Percentiles rank a stretch among this genome's conserved stretches.
phyloP scores from a whole-genome alignment of 495 filamentous ascomycete species.

The Niebla homalea region DNA sequence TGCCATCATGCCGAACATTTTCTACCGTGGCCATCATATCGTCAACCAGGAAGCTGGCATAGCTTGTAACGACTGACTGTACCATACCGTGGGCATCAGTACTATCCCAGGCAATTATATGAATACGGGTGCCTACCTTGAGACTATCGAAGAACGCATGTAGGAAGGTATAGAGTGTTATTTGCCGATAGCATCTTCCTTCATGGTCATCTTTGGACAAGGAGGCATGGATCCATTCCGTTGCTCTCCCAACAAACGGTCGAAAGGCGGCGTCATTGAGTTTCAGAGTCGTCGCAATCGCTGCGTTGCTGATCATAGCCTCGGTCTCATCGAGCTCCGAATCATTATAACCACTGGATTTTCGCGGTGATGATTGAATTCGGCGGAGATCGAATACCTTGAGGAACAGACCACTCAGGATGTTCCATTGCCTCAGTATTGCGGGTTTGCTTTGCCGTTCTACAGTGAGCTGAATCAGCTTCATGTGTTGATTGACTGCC shows the following conservation, averaged over 20 bases:
- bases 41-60: slow-evolving; percentile 74
- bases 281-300: slow-evolving; percentile 86
- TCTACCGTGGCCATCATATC: slow-evolving; percentile 51
- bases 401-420: slow-evolving; percentile 58
- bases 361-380: slow-evolving; percentile 27
- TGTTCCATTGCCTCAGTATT: slow-evolving; percentile 52
- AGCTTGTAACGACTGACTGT: slow-evolving; percentile 79
- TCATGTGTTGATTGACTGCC: slow-evolving; percentile 52
- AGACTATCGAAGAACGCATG: slow-evolving; percentile 65
- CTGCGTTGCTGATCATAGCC: slow-evolving; percentile 45
- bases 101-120: neutral
- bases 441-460: slow-evolving; percentile 62
- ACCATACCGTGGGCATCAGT: neutral
- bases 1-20: slow-evolving; percentile 32
- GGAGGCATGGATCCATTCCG: slow-evolving; percentile 58
- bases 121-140: slow-evolving; percentile 36
- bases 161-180: slow-evolving; percentile 68
- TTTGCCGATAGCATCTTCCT: slow-evolving; percentile 42
- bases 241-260: slow-evolving; percentile 71
- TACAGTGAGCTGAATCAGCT: slow-evolving; percentile 51
- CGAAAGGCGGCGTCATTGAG: slow-evolving; percentile 91
- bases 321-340: slow-evolving; percentile 52
- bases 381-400: slow-evolving; percentile 60
- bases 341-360: slow-evolving; percentile 28
- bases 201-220: slow-evolving; percentile 45